Evolutionary conservation across 2,329 filamentous ascomycete genomes (phyloP), one percentile per base, ranked within the genome.

Genomic region (Colletotrichum sp.): DNA sequence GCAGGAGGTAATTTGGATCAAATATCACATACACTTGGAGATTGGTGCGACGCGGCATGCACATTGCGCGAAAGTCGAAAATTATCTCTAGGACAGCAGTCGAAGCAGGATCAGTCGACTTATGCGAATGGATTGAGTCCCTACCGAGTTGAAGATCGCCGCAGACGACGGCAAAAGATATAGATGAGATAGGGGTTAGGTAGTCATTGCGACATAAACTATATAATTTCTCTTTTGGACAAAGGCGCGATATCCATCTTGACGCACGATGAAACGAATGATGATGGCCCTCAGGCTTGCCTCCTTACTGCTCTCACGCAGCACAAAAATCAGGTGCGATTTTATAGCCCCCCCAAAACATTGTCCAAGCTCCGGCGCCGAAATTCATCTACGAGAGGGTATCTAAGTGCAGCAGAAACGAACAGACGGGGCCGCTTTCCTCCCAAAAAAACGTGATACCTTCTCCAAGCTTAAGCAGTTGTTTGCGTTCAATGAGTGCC

Each of bases 351-450:
- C 55, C 65, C 48, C 64, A 30, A 21, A 63, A 55, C 28, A 43
- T 55, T 34, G 30, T 15, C 70, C 57, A 63, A 72, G 52, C 48
- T 39, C 59, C 67, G n/a, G 72, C 63, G 75, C 75, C 78, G 18
- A 69, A 68, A 60, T 72, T 55, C 69, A 67, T 78, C 71, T 71
- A 77, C 67, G 15, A 39, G 76, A 74, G 74, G 78, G 78, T 79
- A 79, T 79, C 78, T 79, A 71, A 64, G 70, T 78, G 68, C 67
- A 70, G 60, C 55, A 67, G 60, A 75, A 78, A 78, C 57, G 66
- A 78, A 77, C 64, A 78, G 66, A 76, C 57, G 28, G 57, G 57
- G 36, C 28, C 63, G 63, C 52, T 76, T 30, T 71, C 72, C 75
- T 55, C 72, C 61, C 61, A 57, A 65, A 21, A 66, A 57, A 57